Percentiles rank a stretch among this genome's conserved stretches.
phyloP scores from a whole-genome alignment of 2,329 filamentous ascomycete genomes.

The Fusarium sp. region DNA sequence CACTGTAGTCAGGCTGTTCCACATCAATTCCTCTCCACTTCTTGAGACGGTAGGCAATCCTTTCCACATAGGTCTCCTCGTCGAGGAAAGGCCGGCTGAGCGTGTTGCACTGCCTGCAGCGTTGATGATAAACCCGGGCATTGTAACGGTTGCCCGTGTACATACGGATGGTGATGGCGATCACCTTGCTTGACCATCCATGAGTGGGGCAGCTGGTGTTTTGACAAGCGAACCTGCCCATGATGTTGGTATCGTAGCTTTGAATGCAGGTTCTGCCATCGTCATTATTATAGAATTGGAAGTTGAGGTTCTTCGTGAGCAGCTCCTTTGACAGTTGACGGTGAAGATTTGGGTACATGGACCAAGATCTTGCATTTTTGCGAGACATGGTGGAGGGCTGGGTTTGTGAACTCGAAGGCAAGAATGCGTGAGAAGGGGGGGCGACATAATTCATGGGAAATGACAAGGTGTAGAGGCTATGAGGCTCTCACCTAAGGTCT shows the following conservation, averaged over 20 bases:
- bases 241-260: slow-evolving; percentile 45
- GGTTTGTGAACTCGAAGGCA: too few species aligned
- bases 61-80: slow-evolving; percentile 47
- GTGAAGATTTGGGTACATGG: slow-evolving; percentile 36
- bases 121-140: slow-evolving; percentile 52
- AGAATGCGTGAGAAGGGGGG: too few species aligned
- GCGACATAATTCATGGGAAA: too few species aligned
- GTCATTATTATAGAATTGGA: slow-evolving; percentile 40
- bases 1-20: slow-evolving; percentile 8
- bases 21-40: slow-evolving; percentile 48
- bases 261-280: slow-evolving; percentile 22
- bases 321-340: slow-evolving; percentile 6
- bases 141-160: slow-evolving; percentile 49
- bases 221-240: slow-evolving; percentile 49
- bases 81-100: slow-evolving; percentile 45
- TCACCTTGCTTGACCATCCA: slow-evolving; percentile 49
- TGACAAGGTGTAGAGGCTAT: too few species aligned
- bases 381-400: too few species aligned
- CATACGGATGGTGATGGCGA: slow-evolving; percentile 49
- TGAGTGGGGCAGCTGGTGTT: slow-evolving; percentile 37
- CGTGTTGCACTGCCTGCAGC: slow-evolving; percentile 47
- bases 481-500: too few species aligned
- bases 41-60: slow-evolving; percentile 52
- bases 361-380: background rate
- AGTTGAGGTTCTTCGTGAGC: too few species aligned